These are phyloP conservation scores for Clitocybe nebularis DNA, from an alignment of 1,284 basidiomycete genomes.

Conservation along the genomic window DNA sequence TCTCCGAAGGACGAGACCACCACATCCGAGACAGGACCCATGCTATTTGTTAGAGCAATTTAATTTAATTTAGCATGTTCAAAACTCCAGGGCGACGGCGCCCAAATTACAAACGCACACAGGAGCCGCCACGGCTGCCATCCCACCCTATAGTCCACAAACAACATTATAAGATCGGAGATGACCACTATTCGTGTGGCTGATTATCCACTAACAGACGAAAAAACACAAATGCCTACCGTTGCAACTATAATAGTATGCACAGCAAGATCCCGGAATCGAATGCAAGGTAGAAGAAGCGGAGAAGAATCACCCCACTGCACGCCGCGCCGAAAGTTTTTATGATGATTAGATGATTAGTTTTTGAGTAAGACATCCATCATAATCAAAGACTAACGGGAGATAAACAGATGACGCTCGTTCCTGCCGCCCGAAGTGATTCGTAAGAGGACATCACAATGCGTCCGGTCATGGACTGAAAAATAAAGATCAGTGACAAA, in stretches of 20 bases:
- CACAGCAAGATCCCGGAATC: constrained; percentile 59
- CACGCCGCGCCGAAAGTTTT: too few species aligned
- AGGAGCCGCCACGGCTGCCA: constrained; percentile 44
- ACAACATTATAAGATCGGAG: too few species aligned
- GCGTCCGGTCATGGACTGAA: constrained; percentile 58
- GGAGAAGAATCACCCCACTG: constrained; percentile 67
- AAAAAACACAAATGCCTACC: too few species aligned
- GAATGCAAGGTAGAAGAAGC: constrained; percentile 59
- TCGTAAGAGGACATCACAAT: constrained; percentile 67
- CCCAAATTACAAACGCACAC: constrained; percentile 26
- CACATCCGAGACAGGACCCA: constrained; percentile 51
- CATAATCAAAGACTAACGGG: constrained; percentile 38
- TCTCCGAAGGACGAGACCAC: constrained; percentile 50
- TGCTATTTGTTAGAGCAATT: constrained; percentile 29
- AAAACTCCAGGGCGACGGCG: too few species aligned
- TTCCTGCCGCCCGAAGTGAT: constrained; percentile 58
- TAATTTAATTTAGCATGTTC: too few species aligned
- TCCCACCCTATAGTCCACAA: constrained; percentile 55
- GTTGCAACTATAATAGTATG: constrained; percentile 60
- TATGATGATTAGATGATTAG: not conserved
- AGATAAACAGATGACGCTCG: constrained; percentile 56
- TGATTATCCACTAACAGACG: too few species aligned
- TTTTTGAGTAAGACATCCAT: not conserved
- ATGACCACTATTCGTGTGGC: constrained; percentile 3
- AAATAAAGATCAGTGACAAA: too few species aligned